A percentile compares a stretch with the other conserved stretches of the same genome.
phyloP scores from a whole-genome alignment of 305 asterid genomes.

The Ajuga reptans region DNA sequence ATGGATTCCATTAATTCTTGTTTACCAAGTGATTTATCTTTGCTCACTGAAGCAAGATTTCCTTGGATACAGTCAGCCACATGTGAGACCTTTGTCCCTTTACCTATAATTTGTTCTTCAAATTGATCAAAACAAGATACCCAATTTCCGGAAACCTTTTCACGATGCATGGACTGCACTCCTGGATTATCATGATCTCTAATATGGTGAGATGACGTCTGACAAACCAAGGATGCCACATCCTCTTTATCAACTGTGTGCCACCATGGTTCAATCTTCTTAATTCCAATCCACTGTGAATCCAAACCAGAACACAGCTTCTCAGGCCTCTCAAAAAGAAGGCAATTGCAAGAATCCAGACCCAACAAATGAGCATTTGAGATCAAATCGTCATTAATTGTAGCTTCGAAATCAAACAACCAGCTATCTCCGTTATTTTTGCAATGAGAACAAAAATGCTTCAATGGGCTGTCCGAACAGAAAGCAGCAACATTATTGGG shows the following conservation, averaged over 20 bases:
- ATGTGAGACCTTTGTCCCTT: conserved; percentile 12
- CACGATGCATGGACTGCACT: conserved; percentile 25
- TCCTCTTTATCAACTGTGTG: conserved; percentile 41
- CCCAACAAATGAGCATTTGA: conserved; percentile 22
- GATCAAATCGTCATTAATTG: conserved; percentile 15
- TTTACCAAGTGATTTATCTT: conserved; percentile 15
- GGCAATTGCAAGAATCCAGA: conserved; percentile 19
- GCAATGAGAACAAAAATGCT: conserved; percentile 20
- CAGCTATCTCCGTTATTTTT: conserved; percentile 28
- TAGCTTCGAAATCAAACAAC: conserved; percentile 26
- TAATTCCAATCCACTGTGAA: conserved; percentile 40
- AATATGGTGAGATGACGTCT: conserved; percentile 24
- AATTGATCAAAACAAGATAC: conserved; percentile 17
- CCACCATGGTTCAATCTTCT: conserved; percentile 71
- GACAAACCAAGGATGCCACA: conserved; percentile 34
- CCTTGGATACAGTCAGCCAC: conserved; percentile 15
- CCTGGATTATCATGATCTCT: conserved; percentile 22
- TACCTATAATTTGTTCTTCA: conserved; percentile 15
- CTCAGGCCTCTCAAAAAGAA: conserved; percentile 23
- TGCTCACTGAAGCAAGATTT: conserved; percentile 19
- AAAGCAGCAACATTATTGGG: conserved; percentile 28
- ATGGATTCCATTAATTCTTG: conserved; percentile 25
- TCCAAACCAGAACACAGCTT: conserved; percentile 43
- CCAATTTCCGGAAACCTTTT: conserved; percentile 23
- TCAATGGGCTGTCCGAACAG: conserved; percentile 23